Evolutionary conservation across 345 rosid species (phyloP), one percentile per base, ranked within the genome.

Genomic region (Hibiscus trionum): DNA sequence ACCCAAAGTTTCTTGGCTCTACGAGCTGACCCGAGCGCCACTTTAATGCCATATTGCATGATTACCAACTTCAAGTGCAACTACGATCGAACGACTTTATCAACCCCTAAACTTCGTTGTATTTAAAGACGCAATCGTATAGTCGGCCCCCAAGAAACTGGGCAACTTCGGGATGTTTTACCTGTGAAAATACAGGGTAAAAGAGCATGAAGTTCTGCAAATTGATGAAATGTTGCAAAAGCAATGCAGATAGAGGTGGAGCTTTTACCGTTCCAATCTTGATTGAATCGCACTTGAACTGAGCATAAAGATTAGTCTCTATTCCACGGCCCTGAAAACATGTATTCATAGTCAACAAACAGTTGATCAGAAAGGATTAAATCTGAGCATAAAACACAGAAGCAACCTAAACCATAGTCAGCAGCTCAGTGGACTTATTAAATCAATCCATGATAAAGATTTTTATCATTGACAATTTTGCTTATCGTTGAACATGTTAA

Each of bases 61-160:
- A 56, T 12, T 31, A 19, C 52, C 19, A 50, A 68, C 35, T 68
- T 47, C 19, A 47, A 49, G 39, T 47, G 24, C 42, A 49, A 16
- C 24, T 26, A 27, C 26, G 24, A 27, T 50, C 6, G 17, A 21
- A 53, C 10, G 21, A 31, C 46, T 17, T 59, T 56, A 56, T 74
- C 57, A 77, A 69, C 69, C 84, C 84, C 50, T 74, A 78, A 29
- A 84, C 90, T 77, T 89, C 93, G 64, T 81, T 96, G 90, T 86
- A 93, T 82, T 89, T 96, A 86, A 96, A 85, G 76, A 96, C 98
- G 12, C 99, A 96, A 77, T 96, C 99, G 7, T 96, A 96, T 42
- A 96, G 96, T 79, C 96, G 81, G 44, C 99, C 99, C 72, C 98
- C 99, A 0, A 96, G 96, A 82, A 96, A 96, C 85, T 96, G 91